Base-by-base conservation (phyloP, 768 basidiomycete species). In the Kwoniella europaea region DNA sequence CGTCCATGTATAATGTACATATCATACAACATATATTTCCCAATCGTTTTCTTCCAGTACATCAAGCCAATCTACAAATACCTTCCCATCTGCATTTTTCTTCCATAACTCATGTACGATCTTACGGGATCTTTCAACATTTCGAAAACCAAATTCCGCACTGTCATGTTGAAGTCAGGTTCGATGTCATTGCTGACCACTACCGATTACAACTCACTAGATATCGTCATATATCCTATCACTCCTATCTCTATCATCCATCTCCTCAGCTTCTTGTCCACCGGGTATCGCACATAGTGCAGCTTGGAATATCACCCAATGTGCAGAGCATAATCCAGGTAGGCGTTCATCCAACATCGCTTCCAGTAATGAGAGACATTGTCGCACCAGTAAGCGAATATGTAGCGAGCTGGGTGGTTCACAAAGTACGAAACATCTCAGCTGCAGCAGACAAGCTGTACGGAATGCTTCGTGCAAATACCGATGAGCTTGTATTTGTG, bases 401-500 rank as follows among this genome's bases (percentile, higher is more conserved):
- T 63, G 71, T 13, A 81, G 65, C 4, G 73, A 67, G 27, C 44
- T 57, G n/a, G 79, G 74, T n/a, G 77, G 71, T 42, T 73, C 70
- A 58, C 68, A 65, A 5, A 76, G 69, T 4, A 79, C 78, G 43
- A 72, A 72, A 9, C 59, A 64, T 15, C 65, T 71, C 0, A 79
- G 66, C 16, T 75, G 67, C 1, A 81, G 54, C 10, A 79, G 65
- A 27, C 73, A 76, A 44, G 78, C 66, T 16, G 74, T 69, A 0
- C 78, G 71, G 66, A 71, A 79, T 10, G 79, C 77, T 41, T 81
- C 78, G 70, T 79, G 79, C 5, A 79, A 66, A 53, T 77, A 77
- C 20, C 76, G 79, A 64, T 77, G 77, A 24, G 63, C 71, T 13
- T 72, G 44, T 18, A 80, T 60, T 20, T 73, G 67, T 41, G 79